Evolutionary conservation across 768 basidiomycete species (phyloP).

Genomic region (Suillus sp.): DNA sequence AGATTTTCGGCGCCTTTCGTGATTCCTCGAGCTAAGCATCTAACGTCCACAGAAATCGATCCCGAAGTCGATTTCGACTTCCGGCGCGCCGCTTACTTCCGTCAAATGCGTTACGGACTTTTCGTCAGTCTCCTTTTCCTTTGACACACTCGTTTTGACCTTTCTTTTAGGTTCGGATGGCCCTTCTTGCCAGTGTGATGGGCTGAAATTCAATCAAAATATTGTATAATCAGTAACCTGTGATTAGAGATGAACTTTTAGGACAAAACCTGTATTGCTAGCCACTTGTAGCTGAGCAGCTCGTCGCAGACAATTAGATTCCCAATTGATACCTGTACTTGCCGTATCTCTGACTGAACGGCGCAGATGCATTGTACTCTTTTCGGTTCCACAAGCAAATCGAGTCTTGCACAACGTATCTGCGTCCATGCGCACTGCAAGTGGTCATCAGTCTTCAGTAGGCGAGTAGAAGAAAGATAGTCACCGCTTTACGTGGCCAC

Average conservation of each 20-base stretch:
- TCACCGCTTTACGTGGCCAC: too few species aligned
- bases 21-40: constrained; percentile 16
- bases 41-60: constrained; percentile 79
- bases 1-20: constrained; percentile 24
- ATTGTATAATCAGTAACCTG: neutral
- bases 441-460: too few species aligned
- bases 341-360: neutral
- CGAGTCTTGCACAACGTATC: neutral
- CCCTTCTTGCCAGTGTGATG: constrained; percentile 70
- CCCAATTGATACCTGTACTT: constrained; percentile 2
- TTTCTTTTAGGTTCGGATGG: constrained; percentile 64
- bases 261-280: neutral
- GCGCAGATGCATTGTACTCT: too few species aligned
- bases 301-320: neutral
- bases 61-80: constrained; percentile 98
- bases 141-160: constrained; percentile 5
- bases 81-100: constrained; percentile 93
- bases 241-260: neutral
- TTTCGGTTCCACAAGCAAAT: neutral
- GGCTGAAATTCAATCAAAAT: constrained; percentile 23
- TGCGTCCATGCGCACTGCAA: too few species aligned
- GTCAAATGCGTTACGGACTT: constrained; percentile 97
- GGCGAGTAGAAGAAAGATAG: neutral
- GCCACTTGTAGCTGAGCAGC: neutral
- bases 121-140: constrained; percentile 67